Evolutionary conservation across 805 yeast genomes (phyloP).

Genomic region (Wickerhamomyces xylosicus): DNA sequence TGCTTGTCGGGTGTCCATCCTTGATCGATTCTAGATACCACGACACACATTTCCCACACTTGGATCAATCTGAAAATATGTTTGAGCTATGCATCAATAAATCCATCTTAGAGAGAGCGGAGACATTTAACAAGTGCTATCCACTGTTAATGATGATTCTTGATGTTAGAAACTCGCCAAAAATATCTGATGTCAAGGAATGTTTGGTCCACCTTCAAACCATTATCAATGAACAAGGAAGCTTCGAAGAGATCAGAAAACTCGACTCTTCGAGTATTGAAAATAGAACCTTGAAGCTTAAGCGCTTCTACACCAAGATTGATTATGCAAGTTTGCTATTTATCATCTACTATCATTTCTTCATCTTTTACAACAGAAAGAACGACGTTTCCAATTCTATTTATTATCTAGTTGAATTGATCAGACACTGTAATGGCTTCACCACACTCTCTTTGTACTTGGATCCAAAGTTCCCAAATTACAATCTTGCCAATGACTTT

Average conservation of each 20-base stretch:
- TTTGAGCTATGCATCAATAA: conserved; percentile 13
- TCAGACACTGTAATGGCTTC: conserved; percentile 3
- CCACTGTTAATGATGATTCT: conserved; percentile 12
- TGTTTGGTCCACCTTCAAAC: conserved; percentile 8
- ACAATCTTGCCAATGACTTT: conserved; percentile 13
- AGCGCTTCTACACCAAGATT: conserved; percentile 3
- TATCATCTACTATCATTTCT: conserved; percentile 17
- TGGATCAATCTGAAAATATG: conserved; percentile 14
- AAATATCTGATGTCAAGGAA: conserved; percentile 5
- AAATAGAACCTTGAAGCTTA: conserved; percentile 10
- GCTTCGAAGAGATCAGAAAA: conserved; percentile 9
- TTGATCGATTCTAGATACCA: conserved; percentile 11
- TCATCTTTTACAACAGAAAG: conserved; percentile 10
- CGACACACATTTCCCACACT: conserved; percentile 17
- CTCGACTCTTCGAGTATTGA: conserved; percentile 11
- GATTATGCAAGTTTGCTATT: conserved; percentile 10
- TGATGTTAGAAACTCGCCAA: conserved; percentile 12
- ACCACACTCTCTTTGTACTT: conserved; percentile 10
- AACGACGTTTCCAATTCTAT: conserved; percentile 8
- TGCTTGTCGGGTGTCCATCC: conserved; percentile 15
- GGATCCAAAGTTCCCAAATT: conserved; percentile 7
- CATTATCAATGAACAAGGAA: conserved; percentile 1
- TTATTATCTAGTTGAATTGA: conserved; percentile 4
- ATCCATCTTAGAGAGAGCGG: conserved; percentile 7
- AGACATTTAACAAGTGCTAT: conserved; percentile 8